These are phyloP conservation scores for Chenopodium formosanum DNA, from an alignment of 148 eudicot genomes.

Conservation along the genomic window DNA sequence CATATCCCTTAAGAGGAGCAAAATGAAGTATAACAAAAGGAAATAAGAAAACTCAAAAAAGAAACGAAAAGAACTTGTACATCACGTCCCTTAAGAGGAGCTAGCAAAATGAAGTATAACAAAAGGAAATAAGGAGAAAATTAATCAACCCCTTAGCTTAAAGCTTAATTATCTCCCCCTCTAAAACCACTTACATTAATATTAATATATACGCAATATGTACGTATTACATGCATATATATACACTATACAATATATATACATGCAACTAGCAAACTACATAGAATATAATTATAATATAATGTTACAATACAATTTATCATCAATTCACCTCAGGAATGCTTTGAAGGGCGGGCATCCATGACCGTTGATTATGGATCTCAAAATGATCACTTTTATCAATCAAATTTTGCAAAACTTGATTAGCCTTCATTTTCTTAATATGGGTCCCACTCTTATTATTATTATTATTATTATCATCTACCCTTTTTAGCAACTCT, in stretches of 20 bases:
- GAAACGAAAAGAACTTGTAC: background rate
- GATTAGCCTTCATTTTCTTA: slow-evolving; percentile 10
- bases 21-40: background rate
- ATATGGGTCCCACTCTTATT: background rate
- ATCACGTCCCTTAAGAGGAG: slow-evolving; percentile 4
- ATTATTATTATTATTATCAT: background rate
- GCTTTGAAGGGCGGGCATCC: slow-evolving; percentile 40
- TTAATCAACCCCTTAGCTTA: background rate
- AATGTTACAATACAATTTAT: too few relatives aligned
- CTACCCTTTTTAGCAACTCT: slow-evolving; percentile 23
- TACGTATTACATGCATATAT: slow-evolving; percentile 1
- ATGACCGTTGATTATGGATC: slow-evolving; percentile 33
- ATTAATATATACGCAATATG: background rate
- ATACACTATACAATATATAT: background rate
- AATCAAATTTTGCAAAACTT: slow-evolving; percentile 30
- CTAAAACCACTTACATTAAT: background rate
- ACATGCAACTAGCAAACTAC: too few relatives aligned
- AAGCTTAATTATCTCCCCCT: background rate
- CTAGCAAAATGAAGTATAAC: background rate
- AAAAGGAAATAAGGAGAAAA: background rate
- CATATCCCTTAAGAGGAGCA: background rate
- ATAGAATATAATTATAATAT: too few relatives aligned
- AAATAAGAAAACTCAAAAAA: background rate
- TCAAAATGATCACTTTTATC: slow-evolving; percentile 34
- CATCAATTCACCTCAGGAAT: slow-evolving; percentile 34